Evolutionary conservation across 345 rosid species (phyloP).

Genomic region (Bretschneidera sinensis): DNA sequence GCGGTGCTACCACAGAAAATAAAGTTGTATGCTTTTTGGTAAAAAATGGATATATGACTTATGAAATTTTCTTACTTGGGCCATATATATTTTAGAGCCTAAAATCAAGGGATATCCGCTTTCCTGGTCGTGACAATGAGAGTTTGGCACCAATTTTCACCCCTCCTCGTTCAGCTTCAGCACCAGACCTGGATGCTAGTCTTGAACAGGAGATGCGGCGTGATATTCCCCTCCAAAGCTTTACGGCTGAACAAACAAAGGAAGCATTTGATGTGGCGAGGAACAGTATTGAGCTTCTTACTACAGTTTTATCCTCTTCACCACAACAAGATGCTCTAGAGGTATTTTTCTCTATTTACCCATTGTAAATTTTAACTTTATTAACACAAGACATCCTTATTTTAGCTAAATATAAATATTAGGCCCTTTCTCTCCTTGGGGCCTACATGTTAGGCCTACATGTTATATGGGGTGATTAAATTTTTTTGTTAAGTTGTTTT

Average conservation of each 20-base stretch:
- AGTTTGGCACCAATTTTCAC: constrained; percentile 95
- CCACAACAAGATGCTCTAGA: constrained; percentile 71
- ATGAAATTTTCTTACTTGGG: constrained; percentile 14
- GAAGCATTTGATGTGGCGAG: constrained; percentile 94
- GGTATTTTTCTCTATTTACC: constrained; percentile 37
- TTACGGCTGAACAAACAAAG: constrained; percentile 76
- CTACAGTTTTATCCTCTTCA: constrained; percentile 74
- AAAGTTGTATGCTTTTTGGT: not conserved
- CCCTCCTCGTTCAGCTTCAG: constrained; percentile 72
- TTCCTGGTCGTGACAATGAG: constrained; percentile 95
- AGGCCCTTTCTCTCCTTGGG: not conserved
- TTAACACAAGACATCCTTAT: not conserved
- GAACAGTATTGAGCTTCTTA: constrained; percentile 82
- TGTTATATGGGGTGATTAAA: no score
- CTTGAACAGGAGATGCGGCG: constrained; percentile 48
- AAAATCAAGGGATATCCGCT: constrained; percentile 84
- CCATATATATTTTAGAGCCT: constrained; percentile 45
- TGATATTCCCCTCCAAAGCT: constrained; percentile 52
- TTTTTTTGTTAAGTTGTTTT: no score
- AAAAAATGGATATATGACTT: constrained; percentile 1
- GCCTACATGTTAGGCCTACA: no score
- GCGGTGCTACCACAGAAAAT: not conserved
- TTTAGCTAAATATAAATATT: not conserved
- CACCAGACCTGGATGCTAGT: constrained; percentile 45
- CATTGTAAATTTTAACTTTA: no score